Percentiles rank a stretch among this genome's conserved stretches.
These are phyloP conservation scores for Syncephalis fuscata DNA, from an alignment of 371 early-diverging fungal species.

Conservation along the genomic window DNA sequence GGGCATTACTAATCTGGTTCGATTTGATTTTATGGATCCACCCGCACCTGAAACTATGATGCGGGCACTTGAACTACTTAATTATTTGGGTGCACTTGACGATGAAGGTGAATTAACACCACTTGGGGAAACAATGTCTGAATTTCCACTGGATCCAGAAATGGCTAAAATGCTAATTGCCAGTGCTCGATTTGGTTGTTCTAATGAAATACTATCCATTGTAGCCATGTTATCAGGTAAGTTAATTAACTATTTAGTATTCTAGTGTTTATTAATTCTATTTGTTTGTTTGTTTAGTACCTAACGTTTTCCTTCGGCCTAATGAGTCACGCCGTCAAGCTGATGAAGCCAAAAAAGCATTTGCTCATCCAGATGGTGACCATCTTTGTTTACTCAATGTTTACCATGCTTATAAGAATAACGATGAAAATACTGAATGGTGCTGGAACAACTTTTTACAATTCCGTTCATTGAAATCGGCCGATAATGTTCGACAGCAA, in stretches of 20 bases:
- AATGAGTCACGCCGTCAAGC: slow-evolving; percentile 71
- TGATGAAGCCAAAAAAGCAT: slow-evolving; percentile 83
- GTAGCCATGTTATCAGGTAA: slow-evolving; percentile 68
- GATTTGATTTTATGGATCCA: slow-evolving; percentile 94
- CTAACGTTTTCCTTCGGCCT: slow-evolving; percentile 81
- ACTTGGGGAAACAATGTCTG: slow-evolving; percentile 75
- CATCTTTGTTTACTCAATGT: slow-evolving; percentile 89
- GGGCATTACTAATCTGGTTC: slow-evolving; percentile 76
- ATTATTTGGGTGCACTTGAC: slow-evolving; percentile 80
- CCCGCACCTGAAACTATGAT: slow-evolving; percentile 55
- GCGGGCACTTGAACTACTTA: slow-evolving; percentile 78
- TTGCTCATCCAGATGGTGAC: slow-evolving; percentile 82
- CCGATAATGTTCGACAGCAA: slow-evolving; percentile 84
- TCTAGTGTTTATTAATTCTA: slow-evolving; percentile 1
- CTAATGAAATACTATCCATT: slow-evolving; percentile 85
- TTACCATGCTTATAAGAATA: slow-evolving; percentile 69
- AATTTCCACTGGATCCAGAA: slow-evolving; percentile 90
- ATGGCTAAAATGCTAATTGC: slow-evolving; percentile 83
- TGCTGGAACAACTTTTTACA: slow-evolving; percentile 86
- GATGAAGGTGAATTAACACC: slow-evolving; percentile 70
- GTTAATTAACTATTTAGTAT: slow-evolving; percentile 17
- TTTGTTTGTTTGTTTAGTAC: slow-evolving; percentile 26
- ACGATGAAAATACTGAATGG: slow-evolving; percentile 61
- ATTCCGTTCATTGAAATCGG: slow-evolving; percentile 68
- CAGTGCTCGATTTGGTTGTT: slow-evolving; percentile 69